Base-by-base conservation (phyloP, 2,329 filamentous ascomycete genomes). In the Penicillium oxalicum region DNA sequence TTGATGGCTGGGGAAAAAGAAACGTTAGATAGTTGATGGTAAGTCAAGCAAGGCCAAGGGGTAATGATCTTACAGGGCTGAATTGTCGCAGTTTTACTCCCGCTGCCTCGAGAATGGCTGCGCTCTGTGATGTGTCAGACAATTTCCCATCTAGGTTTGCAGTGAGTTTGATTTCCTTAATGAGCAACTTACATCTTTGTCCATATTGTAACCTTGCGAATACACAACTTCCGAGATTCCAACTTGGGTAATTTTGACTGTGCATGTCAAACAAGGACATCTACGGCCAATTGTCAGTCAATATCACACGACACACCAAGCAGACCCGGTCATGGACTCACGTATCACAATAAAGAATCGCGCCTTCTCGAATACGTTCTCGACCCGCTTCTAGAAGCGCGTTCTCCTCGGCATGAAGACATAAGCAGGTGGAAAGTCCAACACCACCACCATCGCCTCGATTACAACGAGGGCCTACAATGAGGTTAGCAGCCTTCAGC, bases 361-460 rank as follows among this genome's bases (percentile, higher is more conserved):
- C 82, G 4, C 84, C 87, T 47, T 88, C 86, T 18, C 88, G 77
- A 58, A 98, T 89, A 49, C 93, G 79, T 70, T 97, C 93, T 59
- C 93, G 78, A 0, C 93, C 93, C 18, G 93, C 93, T 74, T 98
- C 93, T 8, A 98, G 77, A 49, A 98, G 77, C 1, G 93, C 93
- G 67, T 98, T 98, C 72, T 98, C 93, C 74, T 98, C 93, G 0
- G 93, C 93, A 68, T 98, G 93, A n/a, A 98, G 81, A 68, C 93
- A 98, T 43, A 97, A 78, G 64, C 93, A 98, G 5, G 91, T 95
- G 4, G 84, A 83, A 18, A 98, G 77, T 0, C 81, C 83, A 40
- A 84, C 78, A 25, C 93, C 93, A 26, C 78, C 80, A 28, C 79
- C 78, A 48, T 81, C 78, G 5, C 82, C 86, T 45, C 80, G 79